These are phyloP conservation scores for Metroxylon sagu DNA, from an alignment of 176 grass and related monocot species.

Conservation along the genomic window DNA sequence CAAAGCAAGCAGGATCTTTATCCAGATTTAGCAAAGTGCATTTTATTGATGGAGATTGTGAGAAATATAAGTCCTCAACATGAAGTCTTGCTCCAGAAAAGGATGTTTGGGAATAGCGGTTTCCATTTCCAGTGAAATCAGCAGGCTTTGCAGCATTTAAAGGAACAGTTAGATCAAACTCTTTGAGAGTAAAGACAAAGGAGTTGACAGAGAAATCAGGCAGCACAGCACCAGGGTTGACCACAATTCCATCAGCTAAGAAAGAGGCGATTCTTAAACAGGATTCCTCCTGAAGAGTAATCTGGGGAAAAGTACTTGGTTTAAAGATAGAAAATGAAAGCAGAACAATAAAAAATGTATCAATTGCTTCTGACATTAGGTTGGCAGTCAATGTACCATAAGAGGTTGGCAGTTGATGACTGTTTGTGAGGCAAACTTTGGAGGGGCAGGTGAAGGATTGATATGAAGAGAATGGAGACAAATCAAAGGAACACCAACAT, in stretches of 20 bases:
- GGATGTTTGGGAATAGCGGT: conserved; percentile 35
- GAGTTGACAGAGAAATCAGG: conserved; percentile 71
- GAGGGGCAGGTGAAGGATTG: conserved; percentile 82
- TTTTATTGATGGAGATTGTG: conserved; percentile 66
- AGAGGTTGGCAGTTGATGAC: conserved; percentile 86
- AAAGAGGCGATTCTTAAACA: conserved; percentile 97
- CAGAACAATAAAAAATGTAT: neutral
- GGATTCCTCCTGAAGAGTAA: conserved; percentile 92
- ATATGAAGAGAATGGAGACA: conserved; percentile 91
- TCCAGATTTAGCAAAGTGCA: conserved; percentile 94
- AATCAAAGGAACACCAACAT: conserved; percentile 56
- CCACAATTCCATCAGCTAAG: conserved; percentile 85
- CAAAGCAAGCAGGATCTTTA: conserved; percentile 88
- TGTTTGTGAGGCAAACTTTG: conserved; percentile 90
- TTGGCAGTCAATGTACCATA: conserved; percentile 26
- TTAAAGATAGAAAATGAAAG: conserved; percentile 17
- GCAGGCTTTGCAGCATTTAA: conserved; percentile 58
- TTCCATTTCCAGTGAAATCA: conserved; percentile 26
- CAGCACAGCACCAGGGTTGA: conserved; percentile 31
- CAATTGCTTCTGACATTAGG: neutral
- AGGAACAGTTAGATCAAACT: conserved; percentile 85
- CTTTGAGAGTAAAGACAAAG: conserved; percentile 70
- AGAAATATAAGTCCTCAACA: conserved; percentile 72
- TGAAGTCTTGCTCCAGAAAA: conserved; percentile 87
- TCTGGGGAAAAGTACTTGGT: conserved; percentile 32